These are phyloP conservation scores for Hypoxylon sp. DNA, from an alignment of 2,329 filamentous ascomycete genomes.

Conservation along the genomic window DNA sequence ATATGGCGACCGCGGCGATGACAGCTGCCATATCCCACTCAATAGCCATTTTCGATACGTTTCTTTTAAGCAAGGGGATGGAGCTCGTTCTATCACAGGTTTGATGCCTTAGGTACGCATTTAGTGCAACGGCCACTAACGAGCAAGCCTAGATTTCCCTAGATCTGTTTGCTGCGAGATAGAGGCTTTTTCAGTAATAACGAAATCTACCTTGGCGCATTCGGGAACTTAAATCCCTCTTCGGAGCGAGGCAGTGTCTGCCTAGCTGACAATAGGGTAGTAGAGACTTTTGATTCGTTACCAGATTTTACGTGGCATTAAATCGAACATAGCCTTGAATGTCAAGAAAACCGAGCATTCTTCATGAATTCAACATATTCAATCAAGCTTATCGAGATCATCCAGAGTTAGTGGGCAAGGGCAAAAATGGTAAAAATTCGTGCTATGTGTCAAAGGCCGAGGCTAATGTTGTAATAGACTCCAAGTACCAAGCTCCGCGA, in stretches of 20 bases:
- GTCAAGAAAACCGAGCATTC: background rate
- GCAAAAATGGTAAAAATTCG: background rate
- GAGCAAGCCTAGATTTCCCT: too few species aligned
- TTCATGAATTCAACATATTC: background rate
- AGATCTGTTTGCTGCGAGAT: too few species aligned
- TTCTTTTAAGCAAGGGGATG: background rate
- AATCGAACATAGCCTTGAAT: too few species aligned
- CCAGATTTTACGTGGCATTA: background rate
- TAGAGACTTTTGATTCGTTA: background rate
- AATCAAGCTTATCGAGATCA: background rate
- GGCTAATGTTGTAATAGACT: background rate
- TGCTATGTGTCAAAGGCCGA: background rate
- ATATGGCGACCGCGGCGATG: slow-evolving; percentile 9
- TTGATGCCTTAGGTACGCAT: too few species aligned
- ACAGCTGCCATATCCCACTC: slow-evolving; percentile 15
- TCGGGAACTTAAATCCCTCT: too few species aligned
- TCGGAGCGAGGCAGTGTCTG: too few species aligned
- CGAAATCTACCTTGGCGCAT: too few species aligned
- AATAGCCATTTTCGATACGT: slow-evolving; percentile 1
- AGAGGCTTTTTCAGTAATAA: too few species aligned
- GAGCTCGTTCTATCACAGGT: background rate
- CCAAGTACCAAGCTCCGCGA: background rate
- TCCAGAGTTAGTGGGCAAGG: background rate
- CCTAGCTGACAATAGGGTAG: background rate
- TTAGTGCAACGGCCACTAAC: too few species aligned